Base-by-base conservation (phyloP, 768 basidiomycete species). In the Lentinula guzmanii region DNA sequence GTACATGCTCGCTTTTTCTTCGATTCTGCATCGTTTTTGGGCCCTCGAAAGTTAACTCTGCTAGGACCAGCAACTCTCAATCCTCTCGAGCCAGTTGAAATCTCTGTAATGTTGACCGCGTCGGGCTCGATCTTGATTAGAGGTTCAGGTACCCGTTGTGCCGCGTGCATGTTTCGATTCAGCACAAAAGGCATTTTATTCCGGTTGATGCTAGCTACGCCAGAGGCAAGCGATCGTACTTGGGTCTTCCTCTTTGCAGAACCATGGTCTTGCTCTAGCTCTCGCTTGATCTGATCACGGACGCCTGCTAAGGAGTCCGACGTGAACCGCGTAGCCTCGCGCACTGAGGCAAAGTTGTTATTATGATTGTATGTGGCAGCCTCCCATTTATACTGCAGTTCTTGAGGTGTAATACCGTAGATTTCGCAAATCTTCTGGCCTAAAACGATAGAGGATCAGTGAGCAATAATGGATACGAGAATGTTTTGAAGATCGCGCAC, bases 301-400 rank as follows among this genome's bases (percentile, higher is more conserved):
- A 87, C 75, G 15, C 79, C 75, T 57, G 68, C 67, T 52, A 79
- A 70, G 3, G 82, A 80, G 60, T 89, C 85, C 62, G 80, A 74
- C 24, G 78, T 78, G 45, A 83, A 73, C 5, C 74, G 69, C 0
- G 71, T 67, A 37, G 75, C 72, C 58, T 75, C 73, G 21, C 67
- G 68, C 3, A 75, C 74, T 2, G 72, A 64, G 33, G 74, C 72
- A 4, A 74, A 58, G 46, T 48, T 48, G 5, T 63, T 73, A 63
- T 10, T 33, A 28, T 60, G 57, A 35, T 41, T 33, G 48, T 37
- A 78, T 76, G 67, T 78, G 76, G 69, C 74, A 59, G 87, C 87
- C 68, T 92, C 87, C 79, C 86, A 85, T 70, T 90, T 91, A 72
- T 77, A 91, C 43, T 77, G 78, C 18, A 92, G 76, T 52, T 75